Base-by-base conservation (phyloP, 2,329 filamentous ascomycete species). In the Thielaviopsis euricoi region DNA sequence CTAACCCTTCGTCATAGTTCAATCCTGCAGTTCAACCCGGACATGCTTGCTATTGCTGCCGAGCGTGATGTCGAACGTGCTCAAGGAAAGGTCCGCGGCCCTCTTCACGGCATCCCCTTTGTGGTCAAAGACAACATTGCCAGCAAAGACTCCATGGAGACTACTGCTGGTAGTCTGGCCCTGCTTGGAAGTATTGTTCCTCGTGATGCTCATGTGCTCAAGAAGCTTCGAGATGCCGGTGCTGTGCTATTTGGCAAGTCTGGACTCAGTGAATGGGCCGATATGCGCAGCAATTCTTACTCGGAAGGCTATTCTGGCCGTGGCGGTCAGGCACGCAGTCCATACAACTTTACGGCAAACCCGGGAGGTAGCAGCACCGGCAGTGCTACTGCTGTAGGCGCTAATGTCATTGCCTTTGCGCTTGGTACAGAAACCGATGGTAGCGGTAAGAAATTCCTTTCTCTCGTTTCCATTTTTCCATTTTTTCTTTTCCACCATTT, bases 401-500 rank as follows among this genome's bases (percentile, higher is more conserved):
- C 78, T 3, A 87, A 87, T 63, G 69, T 79, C 2, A 73, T 81
- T 23, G 71, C 80, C 0, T 84, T 87, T 65, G 74, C 82, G 0
- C 67, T 89, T 0, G 87, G 86, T 1, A 89, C 85, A 0, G 86
- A 89, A 70, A 89, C 85, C 0, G 85, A 89, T 65, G 85, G 79
- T 3, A 82, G 78, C 69, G 75, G 73, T 75, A 62, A 66, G 69
- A 69, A 26, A 3, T 5, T 51, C 5, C 12, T 13, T 51, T 49
- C 1, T 22, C 46, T n/a, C 3, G 9, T 22, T 22, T 37, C 21
- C 33, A 15, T 51, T 17, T 25, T 6, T 22, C 5, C 5, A 4
- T 15, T 26, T n/a, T 43, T 12, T 33, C 40, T 52, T 40, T 21
- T 26, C 25, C 53, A 46, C 13, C 15, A 33, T 49, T 46, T 21